Evolutionary conservation across 106 monocot genomes (phyloP), one percentile per base, ranked within the genome.

Genomic region (Amphibolis antarctica): DNA sequence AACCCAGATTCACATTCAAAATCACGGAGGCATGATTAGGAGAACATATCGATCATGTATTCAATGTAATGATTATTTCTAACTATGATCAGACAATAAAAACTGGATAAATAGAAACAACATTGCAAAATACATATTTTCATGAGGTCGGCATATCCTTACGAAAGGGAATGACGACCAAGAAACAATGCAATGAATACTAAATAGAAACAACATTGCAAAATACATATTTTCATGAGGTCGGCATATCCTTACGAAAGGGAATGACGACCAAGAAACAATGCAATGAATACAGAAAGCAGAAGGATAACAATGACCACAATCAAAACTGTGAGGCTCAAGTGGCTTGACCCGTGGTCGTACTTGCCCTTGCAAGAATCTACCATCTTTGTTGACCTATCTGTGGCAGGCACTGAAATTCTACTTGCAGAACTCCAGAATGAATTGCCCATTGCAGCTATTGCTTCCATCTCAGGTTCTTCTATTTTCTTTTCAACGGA

Each of bases 351-450:
- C 19, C 30, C 21, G 19, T 44, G 13, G 18, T 21, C 44, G 14
- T 62, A 71, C 25, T 56, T 73, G 15, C 29, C 28, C 46, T 77
- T 70, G 25, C 48, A 60, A 60, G 50, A 28, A 44, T 5, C 26
- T 0, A 26, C 18, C 26, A 4, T 25, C 55, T 21, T 27, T 25
- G 23, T 64, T 42, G 27, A 4, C 13, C 46, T 9, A 59, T 45
- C 45, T 24, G 11, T 5, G 31, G 43, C 21, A 28, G 51, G 1
- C 14, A 53, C 45, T 20, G 74, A 51, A 75, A 59, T 46, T 53
- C 69, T 80, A 46, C 17, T 20, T 27, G 73, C 46, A 24, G 76
- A 59, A 64, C 79, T 78, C 93, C 80, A 88, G 61, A 93, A 81
- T 65, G 93, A 76, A 66, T 66, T 71, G 30, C 53, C 24, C n/a